Percentiles rank a stretch among this genome's conserved stretches.
Conservation (phyloP, 2,329 filamentous ascomycete genomes). For the Thielaviopsis ethacetica region DNA sequence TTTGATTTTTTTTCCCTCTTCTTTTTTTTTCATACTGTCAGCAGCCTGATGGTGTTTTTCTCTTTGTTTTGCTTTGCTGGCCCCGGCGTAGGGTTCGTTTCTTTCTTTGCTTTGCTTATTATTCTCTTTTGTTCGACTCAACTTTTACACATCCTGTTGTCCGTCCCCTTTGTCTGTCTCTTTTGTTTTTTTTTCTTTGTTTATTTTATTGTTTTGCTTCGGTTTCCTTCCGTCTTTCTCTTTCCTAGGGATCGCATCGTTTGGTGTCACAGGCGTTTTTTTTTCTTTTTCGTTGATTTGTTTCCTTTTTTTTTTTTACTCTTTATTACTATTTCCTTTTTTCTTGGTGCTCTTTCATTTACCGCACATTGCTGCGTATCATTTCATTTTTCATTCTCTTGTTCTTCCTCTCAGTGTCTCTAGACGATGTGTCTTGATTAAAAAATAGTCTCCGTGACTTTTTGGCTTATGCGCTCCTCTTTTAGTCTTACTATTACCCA, state of each 20-base stretch:
- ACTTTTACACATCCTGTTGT: background rate
- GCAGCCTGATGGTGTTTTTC: slow-evolving; percentile 13
- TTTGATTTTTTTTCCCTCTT: background rate
- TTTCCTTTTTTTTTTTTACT: background rate
- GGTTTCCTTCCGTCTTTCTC: slow-evolving; percentile 25
- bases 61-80: slow-evolving; percentile 15
- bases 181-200: slow-evolving; percentile 10
- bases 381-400: background rate
- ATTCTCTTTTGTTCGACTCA: background rate
- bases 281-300: background rate
- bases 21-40: background rate
- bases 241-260: slow-evolving; percentile 8
- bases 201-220: slow-evolving; percentile 32
- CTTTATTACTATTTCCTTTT: background rate
- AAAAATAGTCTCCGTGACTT: background rate
- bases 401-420: background rate
- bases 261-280: slow-evolving; percentile 11
- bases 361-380: background rate
- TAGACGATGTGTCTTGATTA: background rate
- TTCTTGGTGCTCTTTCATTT: background rate
- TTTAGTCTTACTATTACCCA: background rate
- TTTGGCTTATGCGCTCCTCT: background rate
- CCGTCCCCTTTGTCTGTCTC: background rate
- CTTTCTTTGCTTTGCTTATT: slow-evolving; percentile 2
- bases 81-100: background rate